Evolutionary conservation across 1,284 basidiomycete species (phyloP).

Genomic region (Cutaneotrichosporon sp.): DNA sequence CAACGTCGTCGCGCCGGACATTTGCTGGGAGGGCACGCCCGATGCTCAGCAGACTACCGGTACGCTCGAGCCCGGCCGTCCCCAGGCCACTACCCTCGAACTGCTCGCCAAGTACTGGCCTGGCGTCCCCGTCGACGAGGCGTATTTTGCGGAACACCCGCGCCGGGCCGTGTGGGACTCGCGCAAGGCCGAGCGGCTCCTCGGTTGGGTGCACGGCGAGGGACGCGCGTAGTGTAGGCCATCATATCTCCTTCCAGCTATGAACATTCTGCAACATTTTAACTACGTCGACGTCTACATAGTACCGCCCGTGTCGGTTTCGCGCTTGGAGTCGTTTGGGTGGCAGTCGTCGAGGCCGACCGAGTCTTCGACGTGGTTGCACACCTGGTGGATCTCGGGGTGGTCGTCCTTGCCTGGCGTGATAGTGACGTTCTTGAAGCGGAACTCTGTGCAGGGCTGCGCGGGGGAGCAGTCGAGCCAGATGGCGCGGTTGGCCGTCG

Average conservation of each 20-base stretch:
- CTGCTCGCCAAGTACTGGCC: constrained; percentile 18
- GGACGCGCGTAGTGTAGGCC: not conserved
- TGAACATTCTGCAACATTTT: not conserved
- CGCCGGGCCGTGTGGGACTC: constrained; percentile 36
- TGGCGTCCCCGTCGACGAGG: constrained; percentile 21
- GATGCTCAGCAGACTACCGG: constrained; percentile 5
- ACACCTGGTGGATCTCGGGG: constrained; percentile 28
- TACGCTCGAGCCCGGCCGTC: constrained; percentile 9
- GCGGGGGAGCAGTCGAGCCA: constrained; percentile 31
- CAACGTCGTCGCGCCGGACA: constrained; percentile 38
- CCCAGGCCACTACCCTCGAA: constrained; percentile 21
- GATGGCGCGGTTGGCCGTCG: constrained; percentile 23
- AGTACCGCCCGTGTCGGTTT: constrained; percentile 20
- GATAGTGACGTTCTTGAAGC: constrained; percentile 24
- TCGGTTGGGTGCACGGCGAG: constrained; percentile 44
- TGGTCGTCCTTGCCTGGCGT: constrained; percentile 24
- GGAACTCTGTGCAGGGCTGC: constrained; percentile 28
- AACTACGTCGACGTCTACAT: not conserved
- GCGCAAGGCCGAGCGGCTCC: constrained; percentile 40
- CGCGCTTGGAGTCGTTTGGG: constrained; percentile 20
- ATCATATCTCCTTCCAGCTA: not conserved
- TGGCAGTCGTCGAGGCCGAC: constrained; percentile 22
- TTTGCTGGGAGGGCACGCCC: constrained; percentile 23
- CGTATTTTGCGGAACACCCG: constrained; percentile 21
- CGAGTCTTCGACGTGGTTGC: constrained; percentile 24